These are phyloP conservation scores for Aspergillus funiculosus DNA, from an alignment of 495 filamentous ascomycete species.

Conservation along the genomic window DNA sequence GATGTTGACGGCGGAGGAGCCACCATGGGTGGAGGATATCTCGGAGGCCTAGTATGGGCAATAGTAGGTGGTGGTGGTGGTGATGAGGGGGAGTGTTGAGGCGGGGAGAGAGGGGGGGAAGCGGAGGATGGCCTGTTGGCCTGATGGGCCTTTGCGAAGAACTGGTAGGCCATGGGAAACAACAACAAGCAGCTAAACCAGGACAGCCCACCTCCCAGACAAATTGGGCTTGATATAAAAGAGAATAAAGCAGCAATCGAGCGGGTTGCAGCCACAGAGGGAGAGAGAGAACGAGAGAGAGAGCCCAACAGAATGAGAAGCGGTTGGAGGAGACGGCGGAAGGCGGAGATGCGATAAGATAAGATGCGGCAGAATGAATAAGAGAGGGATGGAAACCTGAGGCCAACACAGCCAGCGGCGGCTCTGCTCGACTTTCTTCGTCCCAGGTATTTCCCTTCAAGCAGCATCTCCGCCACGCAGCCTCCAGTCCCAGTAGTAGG, in stretches of 20 bases:
- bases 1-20: constrained; percentile 16
- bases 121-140: constrained; percentile 19
- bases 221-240: too few relatives aligned
- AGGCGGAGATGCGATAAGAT: constrained; percentile 45
- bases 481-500: background rate
- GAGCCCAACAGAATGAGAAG: constrained; percentile 5
- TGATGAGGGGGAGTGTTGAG: constrained; percentile 15
- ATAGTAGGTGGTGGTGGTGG: constrained; percentile 12
- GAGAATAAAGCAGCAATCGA: background rate
- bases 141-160: constrained; percentile 37
- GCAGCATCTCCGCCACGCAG: constrained; percentile 2
- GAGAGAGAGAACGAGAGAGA: background rate
- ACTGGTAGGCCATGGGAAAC: constrained; percentile 37
- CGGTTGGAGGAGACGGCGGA: constrained; percentile 7
- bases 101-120: constrained; percentile 26
- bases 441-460: constrained; percentile 7
- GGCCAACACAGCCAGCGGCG: constrained; percentile 13
- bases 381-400: constrained; percentile 16
- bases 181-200: background rate
- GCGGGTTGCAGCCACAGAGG: background rate
- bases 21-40: constrained; percentile 28
- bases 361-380: constrained; percentile 26
- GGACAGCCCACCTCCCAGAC: background rate
- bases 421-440: constrained; percentile 15
- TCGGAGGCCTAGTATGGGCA: constrained; percentile 24